A percentile compares a stretch with the other conserved stretches of the same genome.
Evolutionary conservation across 2,329 filamentous ascomycete species (phyloP).

Genomic region (Arthrocladium fulminans): DNA sequence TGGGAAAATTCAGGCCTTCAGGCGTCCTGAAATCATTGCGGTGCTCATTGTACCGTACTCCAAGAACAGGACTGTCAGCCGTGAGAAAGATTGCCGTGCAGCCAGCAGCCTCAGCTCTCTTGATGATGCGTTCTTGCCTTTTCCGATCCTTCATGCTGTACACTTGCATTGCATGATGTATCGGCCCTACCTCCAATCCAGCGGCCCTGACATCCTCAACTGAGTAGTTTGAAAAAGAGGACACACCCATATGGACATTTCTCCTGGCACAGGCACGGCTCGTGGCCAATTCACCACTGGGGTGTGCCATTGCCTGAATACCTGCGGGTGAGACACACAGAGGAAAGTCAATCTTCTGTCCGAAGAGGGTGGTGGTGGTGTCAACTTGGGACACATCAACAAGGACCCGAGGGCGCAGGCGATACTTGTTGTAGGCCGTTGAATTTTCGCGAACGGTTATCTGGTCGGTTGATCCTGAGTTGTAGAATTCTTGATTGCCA

Average conservation of each 20-base stretch:
- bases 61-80: slow-evolving; percentile 43
- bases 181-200: slow-evolving; percentile 29
- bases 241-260: slow-evolving; percentile 37
- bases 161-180: slow-evolving; percentile 19
- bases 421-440: slow-evolving; percentile 41
- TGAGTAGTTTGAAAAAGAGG: slow-evolving; percentile 33
- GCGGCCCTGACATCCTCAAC: slow-evolving; percentile 36
- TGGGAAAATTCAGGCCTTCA: slow-evolving; percentile 17
- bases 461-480: slow-evolving; percentile 16
- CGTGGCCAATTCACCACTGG: slow-evolving; percentile 41
- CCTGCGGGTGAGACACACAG: slow-evolving; percentile 42
- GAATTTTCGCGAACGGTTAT: slow-evolving; percentile 39
- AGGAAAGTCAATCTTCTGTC: slow-evolving; percentile 36
- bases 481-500: slow-evolving; percentile 20
- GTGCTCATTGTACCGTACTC: slow-evolving; percentile 43
- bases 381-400: slow-evolving; percentile 30
- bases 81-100: slow-evolving; percentile 45
- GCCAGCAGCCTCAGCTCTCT: slow-evolving; percentile 35
- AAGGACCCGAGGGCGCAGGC: slow-evolving; percentile 33
- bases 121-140: slow-evolving; percentile 33
- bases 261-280: slow-evolving; percentile 33
- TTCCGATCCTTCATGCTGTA: slow-evolving; percentile 24
- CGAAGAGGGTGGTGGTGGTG: slow-evolving; percentile 34
- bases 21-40: slow-evolving; percentile 41
- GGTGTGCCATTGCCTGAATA: slow-evolving; percentile 41